phyloP scores from a whole-genome alignment of 192 early-diverging fungal genomes.

The Borealophlyctis nickersoniae region DNA sequence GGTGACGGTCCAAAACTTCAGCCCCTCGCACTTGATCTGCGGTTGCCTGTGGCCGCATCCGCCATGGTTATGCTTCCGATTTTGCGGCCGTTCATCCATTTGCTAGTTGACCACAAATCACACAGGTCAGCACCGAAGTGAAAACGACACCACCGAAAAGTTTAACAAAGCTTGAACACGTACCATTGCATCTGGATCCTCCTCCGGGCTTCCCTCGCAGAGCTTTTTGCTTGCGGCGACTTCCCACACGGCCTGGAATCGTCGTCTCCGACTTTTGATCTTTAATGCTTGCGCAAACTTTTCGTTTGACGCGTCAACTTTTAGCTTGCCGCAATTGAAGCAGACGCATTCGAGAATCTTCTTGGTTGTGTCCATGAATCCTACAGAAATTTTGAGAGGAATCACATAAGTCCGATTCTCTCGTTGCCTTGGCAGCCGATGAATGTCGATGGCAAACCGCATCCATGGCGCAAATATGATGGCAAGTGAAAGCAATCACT shows the following conservation, averaged over 20 bases:
- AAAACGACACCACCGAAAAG: too few species aligned
- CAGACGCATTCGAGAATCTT: constrained; percentile 98
- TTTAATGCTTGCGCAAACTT: constrained; percentile 31
- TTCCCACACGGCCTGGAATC: constrained; percentile 85
- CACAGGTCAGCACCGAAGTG: too few species aligned
- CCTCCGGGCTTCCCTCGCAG: constrained; percentile 75
- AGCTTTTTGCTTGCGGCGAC: constrained; percentile 77
- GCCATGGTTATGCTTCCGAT: constrained; percentile 69
- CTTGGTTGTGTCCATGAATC: constrained; percentile 91
- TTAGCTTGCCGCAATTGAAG: constrained; percentile 89
- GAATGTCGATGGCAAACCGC: neutral
- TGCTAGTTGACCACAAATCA: too few species aligned
- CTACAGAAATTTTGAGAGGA: constrained; percentile 38
- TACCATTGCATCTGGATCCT: constrained; percentile 42
- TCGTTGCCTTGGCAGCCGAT: neutral
- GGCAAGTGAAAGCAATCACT: neutral
- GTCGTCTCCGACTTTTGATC: constrained; percentile 35
- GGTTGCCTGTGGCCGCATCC: constrained; percentile 87
- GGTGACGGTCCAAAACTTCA: constrained; percentile 42
- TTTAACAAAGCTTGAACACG: neutral
- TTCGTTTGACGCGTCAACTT: constrained; percentile 41
- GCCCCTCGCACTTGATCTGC: constrained; percentile 72
- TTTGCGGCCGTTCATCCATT: too few species aligned
- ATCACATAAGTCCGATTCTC: neutral
- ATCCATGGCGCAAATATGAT: constrained; percentile 4